Conservation (phyloP, 441 rosid species). For the Pelargonium cotyledonis region DNA sequence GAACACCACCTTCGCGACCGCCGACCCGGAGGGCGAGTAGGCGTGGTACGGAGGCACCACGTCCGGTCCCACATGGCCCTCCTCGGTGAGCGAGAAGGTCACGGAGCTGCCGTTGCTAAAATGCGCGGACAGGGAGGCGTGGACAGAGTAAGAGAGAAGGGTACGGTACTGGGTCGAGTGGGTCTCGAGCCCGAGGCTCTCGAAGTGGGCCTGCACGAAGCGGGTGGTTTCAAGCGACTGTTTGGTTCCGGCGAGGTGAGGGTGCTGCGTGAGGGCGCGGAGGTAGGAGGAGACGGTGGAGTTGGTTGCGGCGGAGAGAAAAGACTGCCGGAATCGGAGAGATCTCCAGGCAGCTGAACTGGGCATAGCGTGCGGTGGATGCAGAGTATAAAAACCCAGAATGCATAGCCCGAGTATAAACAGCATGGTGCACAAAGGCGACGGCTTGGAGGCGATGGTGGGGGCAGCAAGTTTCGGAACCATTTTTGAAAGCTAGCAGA, state of each 20-base stretch:
- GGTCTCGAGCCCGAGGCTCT: slow-evolving; percentile 45
- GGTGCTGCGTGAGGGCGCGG: slow-evolving; percentile 64
- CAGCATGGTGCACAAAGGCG: slow-evolving; percentile 43
- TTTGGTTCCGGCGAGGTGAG: slow-evolving; percentile 84
- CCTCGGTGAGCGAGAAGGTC: slow-evolving; percentile 39
- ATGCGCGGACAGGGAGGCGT: slow-evolving; percentile 43
- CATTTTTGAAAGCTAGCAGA: neutral
- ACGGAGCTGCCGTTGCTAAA: slow-evolving; percentile 45
- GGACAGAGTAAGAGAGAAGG: slow-evolving; percentile 67
- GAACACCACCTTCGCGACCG: slow-evolving; percentile 47
- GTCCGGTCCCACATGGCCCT: no score
- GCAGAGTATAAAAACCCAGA: slow-evolving; percentile 47
- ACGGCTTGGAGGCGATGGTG: slow-evolving; percentile 29
- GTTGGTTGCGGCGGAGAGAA: slow-evolving; percentile 73
- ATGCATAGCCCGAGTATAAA: slow-evolving; percentile 47
- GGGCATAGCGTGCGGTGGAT: slow-evolving; percentile 28
- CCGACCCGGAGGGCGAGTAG: slow-evolving; percentile 80
- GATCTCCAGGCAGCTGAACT: slow-evolving; percentile 18
- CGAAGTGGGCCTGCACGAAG: slow-evolving; percentile 58
- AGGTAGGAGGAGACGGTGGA: slow-evolving; percentile 75
- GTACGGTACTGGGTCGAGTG: slow-evolving; percentile 42
- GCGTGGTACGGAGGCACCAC: slow-evolving; percentile 81
- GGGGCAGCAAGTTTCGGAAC: neutral
- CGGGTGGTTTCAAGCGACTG: slow-evolving; percentile 43
- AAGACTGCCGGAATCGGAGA: slow-evolving; percentile 38